Evolutionary conservation across 805 yeast genomes (phyloP).

Genomic region (Nakazawaea pomicola): DNA sequence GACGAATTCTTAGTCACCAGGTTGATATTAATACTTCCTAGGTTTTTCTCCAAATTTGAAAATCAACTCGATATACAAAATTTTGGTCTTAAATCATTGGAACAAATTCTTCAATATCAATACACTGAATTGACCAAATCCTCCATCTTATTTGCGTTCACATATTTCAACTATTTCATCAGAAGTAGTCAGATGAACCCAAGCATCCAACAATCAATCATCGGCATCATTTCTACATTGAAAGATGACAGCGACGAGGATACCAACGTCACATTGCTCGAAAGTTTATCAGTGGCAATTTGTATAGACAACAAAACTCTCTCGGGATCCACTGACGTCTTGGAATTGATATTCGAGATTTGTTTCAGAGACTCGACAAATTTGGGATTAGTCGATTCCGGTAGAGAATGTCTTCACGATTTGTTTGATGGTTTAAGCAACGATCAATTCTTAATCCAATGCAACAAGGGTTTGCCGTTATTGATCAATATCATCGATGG

Average conservation of each 20-base stretch:
- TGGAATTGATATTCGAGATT: slow-evolving; percentile 55
- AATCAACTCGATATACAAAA: slow-evolving; percentile 16
- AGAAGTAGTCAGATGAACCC: slow-evolving; percentile 18
- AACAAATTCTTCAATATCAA: slow-evolving; percentile 19
- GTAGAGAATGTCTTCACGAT: slow-evolving; percentile 63
- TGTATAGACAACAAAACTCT: slow-evolving; percentile 35
- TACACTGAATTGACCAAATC: slow-evolving; percentile 21
- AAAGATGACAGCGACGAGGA: slow-evolving; percentile 71
- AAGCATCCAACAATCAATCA: slow-evolving; percentile 22
- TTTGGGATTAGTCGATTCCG: slow-evolving; percentile 59
- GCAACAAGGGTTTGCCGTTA: slow-evolving; percentile 49
- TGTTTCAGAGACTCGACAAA: slow-evolving; percentile 74
- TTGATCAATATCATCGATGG: slow-evolving; percentile 35
- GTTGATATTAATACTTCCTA: slow-evolving; percentile 49
- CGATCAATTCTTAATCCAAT: slow-evolving; percentile 39
- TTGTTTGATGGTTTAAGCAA: slow-evolving; percentile 45
- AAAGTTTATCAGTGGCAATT: slow-evolving; percentile 57
- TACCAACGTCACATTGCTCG: slow-evolving; percentile 67
- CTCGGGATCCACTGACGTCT: slow-evolving; percentile 28
- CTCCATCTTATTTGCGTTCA: slow-evolving; percentile 45
- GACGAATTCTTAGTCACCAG: slow-evolving; percentile 42
- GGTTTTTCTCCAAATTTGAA: slow-evolving; percentile 49
- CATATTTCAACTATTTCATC: slow-evolving; percentile 33
- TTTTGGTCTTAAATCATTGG: slow-evolving; percentile 22
- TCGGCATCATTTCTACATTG: slow-evolving; percentile 38